Conservation (phyloP, 1,284 basidiomycete genomes). For the Omphalotus olearius region DNA sequence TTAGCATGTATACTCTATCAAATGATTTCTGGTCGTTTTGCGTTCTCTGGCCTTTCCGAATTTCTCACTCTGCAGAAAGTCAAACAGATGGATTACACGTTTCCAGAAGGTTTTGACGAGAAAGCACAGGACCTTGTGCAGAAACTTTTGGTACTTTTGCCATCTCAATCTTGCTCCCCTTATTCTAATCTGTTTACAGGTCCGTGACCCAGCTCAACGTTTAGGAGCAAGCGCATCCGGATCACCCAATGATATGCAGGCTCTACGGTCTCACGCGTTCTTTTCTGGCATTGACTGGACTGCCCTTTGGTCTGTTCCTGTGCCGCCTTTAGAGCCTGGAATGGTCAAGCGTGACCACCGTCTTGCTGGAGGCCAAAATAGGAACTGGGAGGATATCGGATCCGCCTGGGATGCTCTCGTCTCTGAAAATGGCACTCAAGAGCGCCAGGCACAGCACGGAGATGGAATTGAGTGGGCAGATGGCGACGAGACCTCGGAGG, state of each 20-base stretch:
- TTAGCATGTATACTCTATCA: constrained; percentile 96
- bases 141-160: constrained; percentile 51
- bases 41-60: constrained; percentile 85
- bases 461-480: constrained; percentile 45
- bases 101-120: constrained; percentile 70
- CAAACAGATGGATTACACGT: constrained; percentile 68
- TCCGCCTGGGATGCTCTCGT: constrained; percentile 52
- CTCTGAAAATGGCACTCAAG: constrained; percentile 26
- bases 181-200: constrained; percentile 31
- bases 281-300: constrained; percentile 69
- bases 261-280: constrained; percentile 75
- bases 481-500: constrained; percentile 36
- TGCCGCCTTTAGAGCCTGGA: constrained; percentile 55
- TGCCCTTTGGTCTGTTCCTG: constrained; percentile 67
- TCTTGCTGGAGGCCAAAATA: constrained; percentile 26
- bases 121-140: constrained; percentile 65
- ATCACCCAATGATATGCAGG: constrained; percentile 43
- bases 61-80: constrained; percentile 83
- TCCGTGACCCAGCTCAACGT: constrained; percentile 67
- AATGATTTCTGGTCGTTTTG: constrained; percentile 91
- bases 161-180: constrained; percentile 5
- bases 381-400: constrained; percentile 46
- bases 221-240: constrained; percentile 59
- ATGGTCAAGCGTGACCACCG: constrained; percentile 45
- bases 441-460: constrained; percentile 17